Evolutionary conservation across 768 basidiomycete genomes (phyloP), one percentile per base, ranked within the genome.

Genomic region (Hygrocybe coccinea): DNA sequence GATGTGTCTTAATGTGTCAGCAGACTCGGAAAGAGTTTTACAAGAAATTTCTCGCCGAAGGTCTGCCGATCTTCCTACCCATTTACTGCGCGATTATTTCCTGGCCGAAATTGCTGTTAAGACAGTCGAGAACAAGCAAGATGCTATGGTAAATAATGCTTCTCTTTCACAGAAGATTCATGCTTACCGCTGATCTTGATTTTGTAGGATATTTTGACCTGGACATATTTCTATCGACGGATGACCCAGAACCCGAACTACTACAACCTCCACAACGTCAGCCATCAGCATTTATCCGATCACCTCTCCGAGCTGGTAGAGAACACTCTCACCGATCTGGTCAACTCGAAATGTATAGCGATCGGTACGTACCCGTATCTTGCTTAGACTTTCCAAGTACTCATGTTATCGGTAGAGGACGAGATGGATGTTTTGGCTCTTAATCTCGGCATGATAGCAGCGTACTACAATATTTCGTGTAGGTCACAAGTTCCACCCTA

Each of bases 101-200:
- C 80, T 97, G 50, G 93, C 95, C 0, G 97, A 98, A 71, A 97
- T 98, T 60, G 95, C 95, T 8, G 94, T 97, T 39, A 95, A 94
- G 74, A 98, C 95, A 12, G 97, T 98, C 55, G 94, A 98, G 74
- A 98, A 97, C 72, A 99, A 99, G 76, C 95, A 99, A 70, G 92
- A 97, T 67, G 91, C 91, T 0, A 89, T 93, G 88, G 89, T 88
- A 58, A 22, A 74, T n/a, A n/a, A n/a, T 69, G 15, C 17, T 19
- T 36, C 33, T 44, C 5, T 1, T 38, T 38, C 12, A 43, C 9
- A n/a, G n/a, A n/a, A n/a, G n/a, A 6, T 7, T 34, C 14, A 9
- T 25, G 14, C 46, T 45, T 10, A 51, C 2, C 5, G 7, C 21
- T 47, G 44, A 37, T 7, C 25, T 2, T 15, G 51, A 15, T n/a